Evolutionary conservation across 345 rosid species (phyloP).

Genomic region (Capsella bursapastoris): DNA sequence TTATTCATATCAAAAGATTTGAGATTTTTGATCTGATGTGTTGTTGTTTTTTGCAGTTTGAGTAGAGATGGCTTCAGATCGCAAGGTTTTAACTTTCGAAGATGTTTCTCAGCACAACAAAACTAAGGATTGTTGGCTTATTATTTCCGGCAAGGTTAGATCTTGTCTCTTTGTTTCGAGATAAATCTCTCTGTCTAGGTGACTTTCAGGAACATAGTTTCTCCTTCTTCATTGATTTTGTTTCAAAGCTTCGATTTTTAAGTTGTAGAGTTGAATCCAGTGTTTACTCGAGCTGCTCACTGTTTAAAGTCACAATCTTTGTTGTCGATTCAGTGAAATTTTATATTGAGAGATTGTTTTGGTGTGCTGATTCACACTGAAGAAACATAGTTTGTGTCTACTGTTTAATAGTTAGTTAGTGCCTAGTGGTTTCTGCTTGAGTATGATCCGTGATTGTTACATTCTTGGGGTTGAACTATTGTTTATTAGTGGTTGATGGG

Average conservation of each 20-base stretch:
- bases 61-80: constrained; percentile 68
- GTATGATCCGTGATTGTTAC: neutral
- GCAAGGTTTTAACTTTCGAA: constrained; percentile 64
- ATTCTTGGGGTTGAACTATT: neutral
- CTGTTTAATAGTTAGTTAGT: neutral
- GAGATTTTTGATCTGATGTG: constrained; percentile 23
- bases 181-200: neutral
- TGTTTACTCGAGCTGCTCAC: neutral
- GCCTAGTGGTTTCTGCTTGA: neutral
- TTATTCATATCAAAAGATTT: constrained; percentile 24
- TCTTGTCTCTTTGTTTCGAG: constrained; percentile 32
- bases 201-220: constrained; percentile 7
- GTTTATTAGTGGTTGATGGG: neutral
- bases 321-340: neutral
- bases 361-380: constrained; percentile 7
- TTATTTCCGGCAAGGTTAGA: constrained; percentile 88
- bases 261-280: neutral
- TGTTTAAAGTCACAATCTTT: neutral
- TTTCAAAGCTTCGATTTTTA: constrained; percentile 4
- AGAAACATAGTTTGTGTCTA: neutral
- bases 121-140: constrained; percentile 91
- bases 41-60: constrained; percentile 37
- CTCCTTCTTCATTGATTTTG: constrained; percentile 10
- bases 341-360: neutral
- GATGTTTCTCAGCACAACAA: constrained; percentile 82